Base-by-base conservation (phyloP, 805 yeast species). In the Candida xyloterini region DNA sequence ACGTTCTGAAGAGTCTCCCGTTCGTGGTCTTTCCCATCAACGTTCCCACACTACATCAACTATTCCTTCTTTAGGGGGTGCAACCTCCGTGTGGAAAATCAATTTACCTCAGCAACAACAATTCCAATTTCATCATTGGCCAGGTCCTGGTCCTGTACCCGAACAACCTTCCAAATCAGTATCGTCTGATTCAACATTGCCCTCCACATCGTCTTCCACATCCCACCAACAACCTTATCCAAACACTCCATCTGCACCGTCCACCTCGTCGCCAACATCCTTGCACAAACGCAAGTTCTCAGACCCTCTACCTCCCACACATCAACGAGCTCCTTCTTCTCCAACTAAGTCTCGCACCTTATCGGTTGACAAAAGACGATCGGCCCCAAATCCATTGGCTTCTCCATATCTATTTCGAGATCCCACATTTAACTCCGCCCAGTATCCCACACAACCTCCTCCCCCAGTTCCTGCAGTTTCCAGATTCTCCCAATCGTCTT, bases 51-150 rank as follows among this genome's bases (percentile, higher is more conserved):
- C 62, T 6, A 46, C 49, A 3, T 38, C 56, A n/a, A 49, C 53
- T 8, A 33, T 47, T 6, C 41, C 52, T 16, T 37, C 55, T 6
- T 35, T 40, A 30, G 52, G 52, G 9, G 55, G 53, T 4, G 48
- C 62, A 10, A 61, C 66, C 3, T 59, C 65, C 2, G 65, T 62
- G 14, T 62, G 63, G 59, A 60, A 57, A 43, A 57, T 62, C 8
- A 54, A 47, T 27, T 38, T 58, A 3, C 65, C 66, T 2, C 60
- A 56, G 35, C 58, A 59, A 27, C 59, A 55, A 26, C 61, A 59
- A 27, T 62, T 49, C 40, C 65, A 62, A 36, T 63, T 63, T 40
- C 66, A 63, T 33, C 65, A 62, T 39, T 63, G 66, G 66, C 42
- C 56, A 8, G 66, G 62, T 3, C 65, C 66, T 1, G 50, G 47